phyloP scores from a whole-genome alignment of 2,329 filamentous ascomycete species.

The Niveomyces coronatus region DNA sequence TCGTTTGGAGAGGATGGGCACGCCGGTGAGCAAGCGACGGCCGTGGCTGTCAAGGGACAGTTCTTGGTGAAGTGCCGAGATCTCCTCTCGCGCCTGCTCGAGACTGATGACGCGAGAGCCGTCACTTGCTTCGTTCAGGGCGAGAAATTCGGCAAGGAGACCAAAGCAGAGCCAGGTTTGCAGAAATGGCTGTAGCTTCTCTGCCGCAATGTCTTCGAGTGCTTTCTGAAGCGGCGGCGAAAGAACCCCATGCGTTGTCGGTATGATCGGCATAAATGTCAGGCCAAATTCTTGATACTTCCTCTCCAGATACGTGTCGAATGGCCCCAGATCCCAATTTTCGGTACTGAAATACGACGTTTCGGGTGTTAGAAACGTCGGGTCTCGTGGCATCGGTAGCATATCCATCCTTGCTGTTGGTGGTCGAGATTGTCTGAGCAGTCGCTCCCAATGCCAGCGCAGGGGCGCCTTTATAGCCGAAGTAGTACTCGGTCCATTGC shows the following conservation, averaged over 20 bases:
- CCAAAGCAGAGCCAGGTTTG: conserved; percentile 27
- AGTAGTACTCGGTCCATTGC: too few species aligned
- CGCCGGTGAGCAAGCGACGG: background rate
- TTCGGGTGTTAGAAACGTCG: conserved; percentile 9
- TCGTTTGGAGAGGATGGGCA: background rate
- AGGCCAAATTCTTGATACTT: conserved; percentile 11
- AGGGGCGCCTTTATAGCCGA: too few species aligned
- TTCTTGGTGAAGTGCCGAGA: conserved; percentile 10
- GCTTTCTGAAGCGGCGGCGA: background rate
- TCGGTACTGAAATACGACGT: conserved; percentile 16
- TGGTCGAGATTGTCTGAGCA: background rate
- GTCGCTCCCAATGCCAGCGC: too few species aligned
- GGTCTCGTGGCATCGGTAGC: conserved; percentile 13
- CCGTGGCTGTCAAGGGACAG: conserved; percentile 8
- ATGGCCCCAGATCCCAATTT: conserved; percentile 19
- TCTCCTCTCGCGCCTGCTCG: conserved; percentile 9
- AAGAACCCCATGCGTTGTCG: conserved; percentile 7
- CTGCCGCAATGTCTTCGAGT: conserved; percentile 13
- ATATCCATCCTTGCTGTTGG: conserved; percentile 17
- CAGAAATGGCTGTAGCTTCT: conserved; percentile 17
- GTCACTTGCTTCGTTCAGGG: conserved; percentile 15
- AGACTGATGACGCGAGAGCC: conserved; percentile 11
- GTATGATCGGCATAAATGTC: conserved; percentile 9
- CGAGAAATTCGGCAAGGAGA: conserved; percentile 19
- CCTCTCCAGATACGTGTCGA: conserved; percentile 16